phyloP scores from a whole-genome alignment of 441 rosid genomes.

The Gossypium davidsonii region DNA sequence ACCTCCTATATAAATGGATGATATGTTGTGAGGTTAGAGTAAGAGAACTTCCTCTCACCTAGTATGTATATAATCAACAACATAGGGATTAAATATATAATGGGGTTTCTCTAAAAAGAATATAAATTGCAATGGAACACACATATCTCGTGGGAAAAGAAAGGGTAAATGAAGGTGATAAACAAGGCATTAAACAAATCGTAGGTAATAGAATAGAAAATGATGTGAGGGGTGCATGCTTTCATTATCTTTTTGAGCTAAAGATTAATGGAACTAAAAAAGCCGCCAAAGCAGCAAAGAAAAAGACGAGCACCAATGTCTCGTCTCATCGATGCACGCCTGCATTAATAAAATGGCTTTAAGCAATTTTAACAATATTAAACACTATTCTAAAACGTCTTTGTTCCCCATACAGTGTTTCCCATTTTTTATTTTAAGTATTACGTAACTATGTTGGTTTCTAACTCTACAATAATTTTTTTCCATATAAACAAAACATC shows the following conservation, averaged over 20 bases:
- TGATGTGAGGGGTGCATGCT: neutral
- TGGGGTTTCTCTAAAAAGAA: neutral
- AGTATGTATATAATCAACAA: too few species aligned
- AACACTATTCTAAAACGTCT: neutral
- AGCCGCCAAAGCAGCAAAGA: slow-evolving; percentile 26
- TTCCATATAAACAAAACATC: neutral
- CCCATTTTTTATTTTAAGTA: slow-evolving; percentile 19
- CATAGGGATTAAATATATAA: neutral
- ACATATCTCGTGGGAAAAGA: slow-evolving; percentile 1
- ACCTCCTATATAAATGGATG: too few species aligned
- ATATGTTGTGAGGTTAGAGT: too few species aligned
- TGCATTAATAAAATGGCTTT: slow-evolving; percentile 9
- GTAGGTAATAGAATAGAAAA: neutral
- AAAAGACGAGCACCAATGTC: slow-evolving; percentile 28
- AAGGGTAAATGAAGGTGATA: neutral
- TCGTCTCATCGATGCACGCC: slow-evolving; percentile 35
- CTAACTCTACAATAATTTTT: slow-evolving; percentile 21
- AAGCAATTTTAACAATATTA: neutral
- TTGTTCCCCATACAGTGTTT: slow-evolving; percentile 15
- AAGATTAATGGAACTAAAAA: slow-evolving; percentile 2
- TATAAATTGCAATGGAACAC: neutral
- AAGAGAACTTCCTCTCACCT: too few species aligned
- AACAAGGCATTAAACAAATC: neutral
- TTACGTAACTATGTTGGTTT: slow-evolving; percentile 40
- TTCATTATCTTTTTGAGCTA: neutral